These are phyloP conservation scores for Malus sieversii DNA, from an alignment of 306 rosid species.

Conservation along the genomic window DNA sequence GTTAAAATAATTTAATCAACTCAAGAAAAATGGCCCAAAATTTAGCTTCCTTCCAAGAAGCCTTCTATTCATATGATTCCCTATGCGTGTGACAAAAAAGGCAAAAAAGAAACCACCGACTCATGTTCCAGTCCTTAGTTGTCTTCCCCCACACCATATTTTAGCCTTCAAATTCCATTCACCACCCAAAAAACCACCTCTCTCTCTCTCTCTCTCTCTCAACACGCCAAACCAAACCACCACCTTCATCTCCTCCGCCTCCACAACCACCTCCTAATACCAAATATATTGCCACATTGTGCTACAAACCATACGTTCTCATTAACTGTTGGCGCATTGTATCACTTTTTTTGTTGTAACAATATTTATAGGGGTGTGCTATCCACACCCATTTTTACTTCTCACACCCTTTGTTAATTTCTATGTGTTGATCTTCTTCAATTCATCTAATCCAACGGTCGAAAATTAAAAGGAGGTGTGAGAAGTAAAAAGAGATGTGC, in stretches of 20 bases:
- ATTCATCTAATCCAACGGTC: too few species aligned
- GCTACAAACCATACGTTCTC: not conserved
- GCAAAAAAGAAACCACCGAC: constrained; percentile 11
- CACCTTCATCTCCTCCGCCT: not conserved
- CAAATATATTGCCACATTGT: not conserved
- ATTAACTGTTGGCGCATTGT: not conserved
- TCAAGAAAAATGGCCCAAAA: not conserved
- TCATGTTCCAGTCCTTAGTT: not conserved
- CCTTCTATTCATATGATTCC: not conserved
- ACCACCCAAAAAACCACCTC: constrained; percentile 6
- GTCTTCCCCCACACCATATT: constrained; percentile 1
- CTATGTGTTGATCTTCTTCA: too few species aligned
- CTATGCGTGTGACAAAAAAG: not conserved
- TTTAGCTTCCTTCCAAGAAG: constrained; percentile 1
- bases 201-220: not conserved
- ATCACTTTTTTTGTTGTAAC: not conserved
- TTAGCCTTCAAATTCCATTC: constrained; percentile 12
- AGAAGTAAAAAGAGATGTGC: too few species aligned
- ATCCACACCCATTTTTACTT: too few species aligned
- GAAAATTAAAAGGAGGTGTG: too few species aligned
- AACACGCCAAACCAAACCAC: not conserved
- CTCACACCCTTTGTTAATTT: too few species aligned
- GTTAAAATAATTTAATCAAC: too few species aligned
- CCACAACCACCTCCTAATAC: not conserved
- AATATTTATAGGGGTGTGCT: too few species aligned